phyloP scores from a whole-genome alignment of 2,329 filamentous ascomycete genomes.

The Furcasterigmium furcatum region DNA sequence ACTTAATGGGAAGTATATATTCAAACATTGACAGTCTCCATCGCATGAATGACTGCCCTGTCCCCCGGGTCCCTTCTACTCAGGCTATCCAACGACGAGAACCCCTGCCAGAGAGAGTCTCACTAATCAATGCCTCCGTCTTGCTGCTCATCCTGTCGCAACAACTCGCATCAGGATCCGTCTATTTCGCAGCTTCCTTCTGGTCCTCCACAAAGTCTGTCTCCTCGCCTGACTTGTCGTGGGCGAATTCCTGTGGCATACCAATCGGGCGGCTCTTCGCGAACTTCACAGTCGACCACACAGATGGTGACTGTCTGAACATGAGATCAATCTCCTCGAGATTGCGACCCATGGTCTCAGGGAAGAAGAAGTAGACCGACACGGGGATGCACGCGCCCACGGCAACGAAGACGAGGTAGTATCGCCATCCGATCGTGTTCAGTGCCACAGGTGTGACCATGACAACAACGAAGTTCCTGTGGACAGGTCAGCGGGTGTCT shows the following conservation, averaged over 20 bases:
- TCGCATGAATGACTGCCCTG: no score
- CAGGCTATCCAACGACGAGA: no score
- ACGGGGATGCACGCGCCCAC: constrained; percentile 41
- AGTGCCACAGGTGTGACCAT: constrained; percentile 44
- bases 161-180: no score
- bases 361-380: constrained; percentile 40
- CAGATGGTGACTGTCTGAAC: constrained; percentile 35
- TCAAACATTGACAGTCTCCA: no score
- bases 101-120: no score
- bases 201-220: constrained; percentile 14
- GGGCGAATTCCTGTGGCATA: constrained; percentile 23
- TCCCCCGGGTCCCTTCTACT: no score
- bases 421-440: constrained; percentile 46
- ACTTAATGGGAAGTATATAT: no score
- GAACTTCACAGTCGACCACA: constrained; percentile 29
- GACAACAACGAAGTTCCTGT: constrained; percentile 37
- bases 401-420: constrained; percentile 47
- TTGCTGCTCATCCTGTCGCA: no score
- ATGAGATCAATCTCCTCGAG: constrained; percentile 42
- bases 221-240: constrained; percentile 18
- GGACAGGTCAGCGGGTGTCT: not conserved
- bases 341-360: constrained; percentile 47
- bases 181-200: constrained; percentile 1
- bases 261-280: constrained; percentile 28
- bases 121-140: no score